A percentile compares a stretch with the other conserved stretches of the same genome.
phyloP scores from a whole-genome alignment of 352 stramenopile genomes.

The Globisporangium uncinulatum region DNA sequence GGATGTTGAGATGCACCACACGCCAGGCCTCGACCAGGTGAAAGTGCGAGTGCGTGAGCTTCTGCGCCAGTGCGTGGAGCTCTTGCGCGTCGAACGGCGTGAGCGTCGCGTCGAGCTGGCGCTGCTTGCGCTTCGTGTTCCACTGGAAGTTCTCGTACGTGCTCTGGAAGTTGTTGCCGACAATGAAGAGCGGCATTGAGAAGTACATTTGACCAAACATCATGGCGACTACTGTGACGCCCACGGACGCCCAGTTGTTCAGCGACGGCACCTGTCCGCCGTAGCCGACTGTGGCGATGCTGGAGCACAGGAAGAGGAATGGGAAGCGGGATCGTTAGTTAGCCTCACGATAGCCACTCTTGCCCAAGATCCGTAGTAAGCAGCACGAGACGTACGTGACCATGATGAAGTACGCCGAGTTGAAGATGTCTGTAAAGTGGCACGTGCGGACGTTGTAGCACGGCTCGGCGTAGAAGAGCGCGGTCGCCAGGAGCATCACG shows the following conservation, averaged over 20 bases:
- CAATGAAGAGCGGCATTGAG: constrained; percentile 70
- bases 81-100: constrained; percentile 44
- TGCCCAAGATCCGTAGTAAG: background rate
- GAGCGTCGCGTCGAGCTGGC: constrained; percentile 42
- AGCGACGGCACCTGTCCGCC: constrained; percentile 56
- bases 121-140: constrained; percentile 44
- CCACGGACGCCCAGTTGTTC: constrained; percentile 41
- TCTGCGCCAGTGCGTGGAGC: constrained; percentile 36
- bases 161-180: constrained; percentile 68
- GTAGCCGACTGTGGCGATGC: constrained; percentile 73
- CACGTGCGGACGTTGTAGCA: constrained; percentile 76
- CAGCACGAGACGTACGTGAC: constrained; percentile 49
- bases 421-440: constrained; percentile 81
- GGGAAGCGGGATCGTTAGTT: constrained; percentile 3
- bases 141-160: constrained; percentile 59
- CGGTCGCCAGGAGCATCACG: constrained; percentile 67
- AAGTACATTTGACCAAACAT: constrained; percentile 78
- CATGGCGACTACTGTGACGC: constrained; percentile 59
- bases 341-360: too few relatives aligned
- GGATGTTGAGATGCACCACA: constrained; percentile 37
- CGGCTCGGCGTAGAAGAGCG: constrained; percentile 70
- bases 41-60: constrained; percentile 58
- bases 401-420: constrained; percentile 81
- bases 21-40: constrained; percentile 46
- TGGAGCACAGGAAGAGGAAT: constrained; percentile 12